These are phyloP conservation scores for Zymoseptoria tritici DNA, from an alignment of 2,329 filamentous ascomycete genomes.

Conservation along the genomic window DNA sequence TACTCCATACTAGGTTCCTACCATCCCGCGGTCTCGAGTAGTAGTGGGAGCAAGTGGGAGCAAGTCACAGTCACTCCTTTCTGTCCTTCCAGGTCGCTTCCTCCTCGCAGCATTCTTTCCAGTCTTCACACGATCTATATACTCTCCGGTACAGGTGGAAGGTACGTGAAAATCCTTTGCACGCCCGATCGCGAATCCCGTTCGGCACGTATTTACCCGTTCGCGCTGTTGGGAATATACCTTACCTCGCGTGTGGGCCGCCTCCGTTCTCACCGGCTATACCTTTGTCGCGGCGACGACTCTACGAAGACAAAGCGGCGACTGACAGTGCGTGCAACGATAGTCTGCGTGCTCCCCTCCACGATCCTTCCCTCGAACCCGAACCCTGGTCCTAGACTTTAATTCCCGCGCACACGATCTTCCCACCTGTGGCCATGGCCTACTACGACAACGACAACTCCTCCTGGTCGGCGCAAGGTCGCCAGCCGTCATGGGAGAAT, in stretches of 20 bases:
- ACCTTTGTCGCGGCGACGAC: neutral
- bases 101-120: neutral
- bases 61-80: neutral
- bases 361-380: neutral
- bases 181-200: neutral
- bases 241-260: neutral
- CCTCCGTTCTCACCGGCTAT: neutral
- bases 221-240: neutral
- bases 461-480: slow-evolving; percentile 54
- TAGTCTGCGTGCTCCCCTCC: neutral
- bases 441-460: slow-evolving; percentile 58
- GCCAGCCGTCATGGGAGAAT: slow-evolving; percentile 66
- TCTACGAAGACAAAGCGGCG: neutral
- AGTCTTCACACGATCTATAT: neutral
- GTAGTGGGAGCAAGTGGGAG: neutral
- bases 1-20: neutral
- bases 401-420: neutral
- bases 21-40: neutral
- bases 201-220: neutral
- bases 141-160: neutral
- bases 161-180: neutral
- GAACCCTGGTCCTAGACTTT: neutral
- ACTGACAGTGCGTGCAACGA: neutral
- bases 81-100: neutral
- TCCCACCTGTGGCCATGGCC: slow-evolving; percentile 44